These are phyloP conservation scores for Solanum microdontum DNA, from an alignment of 257 asterid genomes.

Conservation along the genomic window DNA sequence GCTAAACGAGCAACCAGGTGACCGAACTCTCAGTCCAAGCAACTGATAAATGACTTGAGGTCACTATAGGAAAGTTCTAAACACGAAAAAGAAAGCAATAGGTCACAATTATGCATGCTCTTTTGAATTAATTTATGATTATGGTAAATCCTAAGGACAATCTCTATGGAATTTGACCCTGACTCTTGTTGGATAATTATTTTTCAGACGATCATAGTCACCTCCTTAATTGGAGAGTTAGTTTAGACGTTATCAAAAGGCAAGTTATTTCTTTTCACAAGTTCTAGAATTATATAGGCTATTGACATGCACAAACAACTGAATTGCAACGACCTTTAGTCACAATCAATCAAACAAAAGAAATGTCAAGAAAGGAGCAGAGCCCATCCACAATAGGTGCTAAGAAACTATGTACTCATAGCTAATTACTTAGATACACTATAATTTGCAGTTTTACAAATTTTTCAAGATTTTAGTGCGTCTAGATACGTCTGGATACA, in stretches of 20 bases:
- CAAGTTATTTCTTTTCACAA: background rate
- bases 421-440: no score
- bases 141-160: background rate
- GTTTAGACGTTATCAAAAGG: background rate
- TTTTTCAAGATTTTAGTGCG: background rate
- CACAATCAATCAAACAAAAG: slow-evolving; percentile 54
- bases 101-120: background rate
- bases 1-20: background rate
- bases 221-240: background rate
- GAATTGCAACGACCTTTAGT: slow-evolving; percentile 26
- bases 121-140: background rate
- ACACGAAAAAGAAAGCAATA: background rate
- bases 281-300: background rate
- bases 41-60: background rate
- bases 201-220: background rate
- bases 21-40: background rate
- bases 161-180: background rate
- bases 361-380: slow-evolving; percentile 56
- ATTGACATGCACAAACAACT: background rate
- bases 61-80: background rate
- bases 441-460: background rate
- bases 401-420: background rate
- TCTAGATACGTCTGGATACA: background rate
- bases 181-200: background rate
- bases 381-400: slow-evolving; percentile 68